Conservation (phyloP, 2,329 filamentous ascomycete species). For the Scytalidium sp. region DNA sequence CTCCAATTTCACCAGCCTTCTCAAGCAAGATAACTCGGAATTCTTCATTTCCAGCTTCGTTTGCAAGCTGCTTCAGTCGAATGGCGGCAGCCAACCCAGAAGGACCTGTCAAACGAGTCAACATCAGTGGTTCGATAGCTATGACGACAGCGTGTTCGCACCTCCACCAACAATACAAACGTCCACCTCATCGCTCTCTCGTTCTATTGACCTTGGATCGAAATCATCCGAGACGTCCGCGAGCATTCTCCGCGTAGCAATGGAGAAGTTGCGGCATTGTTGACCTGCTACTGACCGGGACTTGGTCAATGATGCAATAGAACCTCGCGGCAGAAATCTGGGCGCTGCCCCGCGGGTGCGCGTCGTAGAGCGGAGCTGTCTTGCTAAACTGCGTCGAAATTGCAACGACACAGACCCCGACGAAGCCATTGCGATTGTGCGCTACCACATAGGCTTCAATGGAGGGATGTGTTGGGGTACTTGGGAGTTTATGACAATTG, state of each 20-base stretch:
- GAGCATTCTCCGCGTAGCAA: conserved; percentile 35
- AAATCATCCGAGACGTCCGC: conserved; percentile 54
- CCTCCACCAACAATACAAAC: conserved; percentile 94
- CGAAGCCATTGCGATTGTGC: neutral
- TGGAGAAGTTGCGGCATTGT: conserved; percentile 38
- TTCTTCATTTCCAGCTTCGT: conserved; percentile 90
- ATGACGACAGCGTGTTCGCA: conserved; percentile 30
- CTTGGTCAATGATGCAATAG: neutral
- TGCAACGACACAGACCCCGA: neutral
- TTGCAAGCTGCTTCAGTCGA: conserved; percentile 90
- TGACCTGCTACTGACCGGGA: conserved; percentile 15
- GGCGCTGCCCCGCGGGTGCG: neutral
- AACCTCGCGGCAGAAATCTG: neutral
- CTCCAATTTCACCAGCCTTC: conserved; percentile 92
- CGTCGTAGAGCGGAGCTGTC: neutral
- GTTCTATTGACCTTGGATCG: conserved; percentile 68
- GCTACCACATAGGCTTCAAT: neutral
- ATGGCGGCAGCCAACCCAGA: conserved; percentile 92
- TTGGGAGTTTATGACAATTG: neutral
- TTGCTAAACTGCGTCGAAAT: neutral
- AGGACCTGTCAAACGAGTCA: conserved; percentile 54
- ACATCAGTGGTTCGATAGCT: neutral
- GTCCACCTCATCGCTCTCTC: conserved; percentile 91
- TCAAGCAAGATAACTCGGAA: conserved; percentile 91
- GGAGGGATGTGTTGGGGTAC: neutral